Evolutionary conservation across 495 filamentous ascomycete genomes (phyloP), one percentile per base, ranked within the genome.

Genomic region (Cercophora sp.): DNA sequence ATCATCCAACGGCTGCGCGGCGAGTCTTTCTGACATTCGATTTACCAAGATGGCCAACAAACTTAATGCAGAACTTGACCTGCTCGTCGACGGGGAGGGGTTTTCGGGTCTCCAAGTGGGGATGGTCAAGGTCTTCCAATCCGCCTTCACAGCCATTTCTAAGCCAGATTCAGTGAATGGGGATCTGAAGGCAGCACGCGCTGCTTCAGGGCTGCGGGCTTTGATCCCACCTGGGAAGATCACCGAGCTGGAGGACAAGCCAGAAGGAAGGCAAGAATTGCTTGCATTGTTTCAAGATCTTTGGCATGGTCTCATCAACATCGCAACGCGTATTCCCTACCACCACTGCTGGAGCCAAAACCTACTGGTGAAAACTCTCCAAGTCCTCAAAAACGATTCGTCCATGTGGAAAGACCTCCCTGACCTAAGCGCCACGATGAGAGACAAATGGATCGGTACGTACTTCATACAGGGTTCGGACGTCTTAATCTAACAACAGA

Each of bases 381-480:
- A 25, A 25, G 48, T 41, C 1, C 48, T 51, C 1, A n/a, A 35
- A 40, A 22, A 35, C 13, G 48, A 19, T 3, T 39, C 48, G 13
- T 40, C 36, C 1, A 5, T 51, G 48, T 27, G 48, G 48, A 51
- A 41, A 40, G 19, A 51, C 34, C 34, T 51, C 34, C 34, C 48
- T 18, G 18, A 39, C 18, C 36, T 51, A 8, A 25, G 48, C 8
- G 24, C 16, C 27, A 51, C 41, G 13, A 39, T 51, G 13, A 51
- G 48, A 41, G 48, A 51, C 35, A 39, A 51, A 25, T 51, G 35
- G 48, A 29, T 51, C 19, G 48, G 48, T 51, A 15, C 48, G 48
- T 51, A 8, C 31, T 35, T 9, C 29, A 29, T 24, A 27, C 24
- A 27, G 26, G 11, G 41, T 40, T 40, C 13, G 2, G 20, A 1